These are phyloP conservation scores for Pythium grandisporangium DNA, from an alignment of 352 stramenopile species.

Conservation along the genomic window DNA sequence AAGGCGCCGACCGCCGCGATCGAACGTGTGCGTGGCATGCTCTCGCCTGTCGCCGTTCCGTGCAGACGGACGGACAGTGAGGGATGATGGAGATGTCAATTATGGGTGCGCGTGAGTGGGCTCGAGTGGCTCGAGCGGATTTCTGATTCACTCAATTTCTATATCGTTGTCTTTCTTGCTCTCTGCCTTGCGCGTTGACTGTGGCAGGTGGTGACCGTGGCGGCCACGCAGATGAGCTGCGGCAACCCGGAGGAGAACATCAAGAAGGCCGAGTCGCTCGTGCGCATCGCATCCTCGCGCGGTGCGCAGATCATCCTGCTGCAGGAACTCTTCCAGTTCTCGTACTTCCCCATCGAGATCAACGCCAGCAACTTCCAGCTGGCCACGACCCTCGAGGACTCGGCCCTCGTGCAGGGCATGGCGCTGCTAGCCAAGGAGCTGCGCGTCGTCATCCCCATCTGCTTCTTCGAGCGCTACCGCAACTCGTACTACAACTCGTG, in stretches of 20 bases:
- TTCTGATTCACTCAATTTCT: not conserved
- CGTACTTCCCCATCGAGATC: slow-evolving; percentile 89
- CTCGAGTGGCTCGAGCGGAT: too few species aligned
- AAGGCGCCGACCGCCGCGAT: slow-evolving; percentile 39
- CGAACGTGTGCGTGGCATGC: slow-evolving; percentile 27
- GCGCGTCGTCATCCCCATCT: slow-evolving; percentile 86
- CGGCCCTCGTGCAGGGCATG: slow-evolving; percentile 81
- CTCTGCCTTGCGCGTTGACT: not conserved
- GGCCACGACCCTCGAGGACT: slow-evolving; percentile 78
- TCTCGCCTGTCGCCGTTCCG: too few species aligned
- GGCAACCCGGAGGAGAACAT: slow-evolving; percentile 85
- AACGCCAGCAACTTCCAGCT: slow-evolving; percentile 84
- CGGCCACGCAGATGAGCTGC: slow-evolving; percentile 84
- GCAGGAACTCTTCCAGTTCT: slow-evolving; percentile 88
- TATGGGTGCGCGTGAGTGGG: not conserved
- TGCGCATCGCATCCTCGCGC: slow-evolving; percentile 82
- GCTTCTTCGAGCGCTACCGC: slow-evolving; percentile 86
- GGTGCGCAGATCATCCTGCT: slow-evolving; percentile 86
- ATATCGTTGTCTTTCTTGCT: not conserved
- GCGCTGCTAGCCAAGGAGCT: slow-evolving; percentile 85
- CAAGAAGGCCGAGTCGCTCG: slow-evolving; percentile 84
- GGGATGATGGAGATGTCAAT: not conserved
- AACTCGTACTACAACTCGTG: slow-evolving; percentile 93
- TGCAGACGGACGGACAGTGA: not conserved
- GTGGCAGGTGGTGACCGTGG: slow-evolving; percentile 70